Percentiles rank a stretch among this genome's conserved stretches.
Evolutionary conservation across 2,329 filamentous ascomycete genomes (phyloP).

Genomic region (Hortaea werneckii): DNA sequence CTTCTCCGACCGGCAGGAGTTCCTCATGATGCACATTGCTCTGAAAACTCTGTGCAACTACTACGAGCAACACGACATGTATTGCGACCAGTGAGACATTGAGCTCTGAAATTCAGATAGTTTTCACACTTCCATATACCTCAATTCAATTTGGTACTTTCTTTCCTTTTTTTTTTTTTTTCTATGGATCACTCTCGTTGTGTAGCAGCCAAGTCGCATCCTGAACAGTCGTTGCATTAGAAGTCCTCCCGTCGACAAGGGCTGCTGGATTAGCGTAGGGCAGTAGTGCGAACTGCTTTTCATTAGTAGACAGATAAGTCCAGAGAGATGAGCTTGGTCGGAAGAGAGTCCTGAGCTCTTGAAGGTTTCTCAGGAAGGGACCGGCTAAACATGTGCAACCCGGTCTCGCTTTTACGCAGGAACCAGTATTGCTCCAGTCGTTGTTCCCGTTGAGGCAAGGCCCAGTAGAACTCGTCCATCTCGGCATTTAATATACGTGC

Average conservation of each 20-base stretch:
- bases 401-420: slow-evolving; percentile 51
- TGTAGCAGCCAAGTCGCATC: slow-evolving; percentile 55
- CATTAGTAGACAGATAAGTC: slow-evolving; percentile 53
- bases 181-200: slow-evolving; percentile 43
- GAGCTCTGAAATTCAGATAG: too few species aligned
- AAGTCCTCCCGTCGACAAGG: neutral
- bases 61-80: too few species aligned
- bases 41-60: too few species aligned
- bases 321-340: slow-evolving; percentile 50
- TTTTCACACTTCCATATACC: too few species aligned
- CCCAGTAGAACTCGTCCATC: too few species aligned
- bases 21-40: too few species aligned
- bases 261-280: slow-evolving; percentile 19
- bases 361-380: slow-evolving; percentile 47
- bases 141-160: too few species aligned
- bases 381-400: slow-evolving; percentile 50
- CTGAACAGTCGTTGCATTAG: slow-evolving; percentile 38
- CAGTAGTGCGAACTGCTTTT: slow-evolving; percentile 22
- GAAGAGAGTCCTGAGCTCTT: slow-evolving; percentile 53
- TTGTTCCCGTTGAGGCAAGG: too few species aligned
- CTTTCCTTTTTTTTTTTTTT: too few species aligned
- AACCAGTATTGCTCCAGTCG: slow-evolving; percentile 55
- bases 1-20: too few species aligned
- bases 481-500: too few species aligned
- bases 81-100: too few species aligned